Base-by-base conservation (phyloP, 176 grass and related monocot species). In the Eragrostis nindensis region DNA sequence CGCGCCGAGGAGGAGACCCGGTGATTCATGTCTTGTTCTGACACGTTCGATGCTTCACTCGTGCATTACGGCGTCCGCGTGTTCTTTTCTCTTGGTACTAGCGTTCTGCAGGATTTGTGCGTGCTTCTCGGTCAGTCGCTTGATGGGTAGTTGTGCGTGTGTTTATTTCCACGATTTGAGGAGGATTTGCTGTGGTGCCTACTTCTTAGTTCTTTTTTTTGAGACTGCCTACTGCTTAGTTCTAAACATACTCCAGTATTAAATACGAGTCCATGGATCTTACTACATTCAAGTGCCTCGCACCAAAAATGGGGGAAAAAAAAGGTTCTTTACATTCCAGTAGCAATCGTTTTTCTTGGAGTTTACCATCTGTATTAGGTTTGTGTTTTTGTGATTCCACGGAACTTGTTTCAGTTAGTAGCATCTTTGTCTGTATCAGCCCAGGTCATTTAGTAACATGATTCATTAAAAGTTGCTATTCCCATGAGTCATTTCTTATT, bases 1-100 rank as follows among this genome's bases (percentile, higher is more conserved):
- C 75, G 84, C 73, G 68, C 55, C 8, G 87, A 89, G 71, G 92
- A 91, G 68, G 84, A 92, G 55, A 43, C 66, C 53, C 92, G 87
- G 65, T 94, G 80, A 87, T 75, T 47, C 15, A 2, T 9, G 2
- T 22, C 26, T 3, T 59, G 11, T 66, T 55, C 85, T 79, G 75
- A 49, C 86, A 48, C 67, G 40, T 56, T 22, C 69, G 8, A 55
- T 54, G 57, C 57, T 22, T 39, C 53, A 8, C 21, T 67, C 60
- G 25, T 61, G 36, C 54, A 62, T 76, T 17, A 21, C 2, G 53
- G 41, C 43, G 19, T 14, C 61, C 55, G 10, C 38, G 70, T 62
- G 60, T 62, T 74, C 62, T 64, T 8, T 50, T n/a, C n/a, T n/a
- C 62, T 46, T 36, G 61, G 68, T 17, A 53, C n/a, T n/a, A n/a